phyloP scores from a whole-genome alignment of 2,329 filamentous ascomycete genomes.

The Rhinocladiella similis region DNA sequence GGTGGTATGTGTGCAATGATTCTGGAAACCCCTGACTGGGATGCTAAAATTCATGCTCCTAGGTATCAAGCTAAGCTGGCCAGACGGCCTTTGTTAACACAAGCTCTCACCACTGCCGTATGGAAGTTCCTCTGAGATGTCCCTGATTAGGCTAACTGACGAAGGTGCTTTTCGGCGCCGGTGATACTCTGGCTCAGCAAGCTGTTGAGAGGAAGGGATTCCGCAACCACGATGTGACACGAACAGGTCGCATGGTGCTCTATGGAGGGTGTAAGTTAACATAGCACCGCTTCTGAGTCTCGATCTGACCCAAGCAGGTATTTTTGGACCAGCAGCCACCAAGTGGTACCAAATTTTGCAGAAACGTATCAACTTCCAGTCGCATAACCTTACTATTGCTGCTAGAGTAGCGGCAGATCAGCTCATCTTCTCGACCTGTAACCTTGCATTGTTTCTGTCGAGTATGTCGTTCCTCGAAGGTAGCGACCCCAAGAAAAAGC shows the following conservation, averaged over 20 bases:
- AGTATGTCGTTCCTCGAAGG: slow-evolving; percentile 85
- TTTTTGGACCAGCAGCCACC: slow-evolving; percentile 86
- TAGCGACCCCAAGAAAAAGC: slow-evolving; percentile 63
- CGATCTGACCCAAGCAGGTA: slow-evolving; percentile 46
- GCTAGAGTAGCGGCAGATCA: slow-evolving; percentile 82
- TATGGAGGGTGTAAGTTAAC: slow-evolving; percentile 48
- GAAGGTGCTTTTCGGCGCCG: slow-evolving; percentile 83
- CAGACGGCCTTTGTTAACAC: slow-evolving; percentile 80
- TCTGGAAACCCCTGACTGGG: neutral
- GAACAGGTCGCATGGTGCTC: slow-evolving; percentile 50
- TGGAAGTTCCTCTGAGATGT: slow-evolving; percentile 18
- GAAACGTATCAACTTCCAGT: slow-evolving; percentile 65
- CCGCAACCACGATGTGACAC: slow-evolving; percentile 67
- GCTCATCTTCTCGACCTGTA: slow-evolving; percentile 76
- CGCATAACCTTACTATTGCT: slow-evolving; percentile 67
- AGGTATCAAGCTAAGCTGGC: slow-evolving; percentile 87
- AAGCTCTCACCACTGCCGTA: slow-evolving; percentile 82
- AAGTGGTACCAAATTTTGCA: slow-evolving; percentile 84
- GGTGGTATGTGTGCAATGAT: slow-evolving; percentile 25
- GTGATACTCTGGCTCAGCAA: slow-evolving; percentile 90
- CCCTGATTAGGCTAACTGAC: slow-evolving; percentile 4
- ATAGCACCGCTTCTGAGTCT: neutral
- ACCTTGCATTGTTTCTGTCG: slow-evolving; percentile 77
- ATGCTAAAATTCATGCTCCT: slow-evolving; percentile 10
- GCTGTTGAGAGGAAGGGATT: slow-evolving; percentile 78